A percentile compares a stretch with the other conserved stretches of the same genome.
Conservation (phyloP, 2,329 filamentous ascomycete genomes). For the Sporothrix inflata region DNA sequence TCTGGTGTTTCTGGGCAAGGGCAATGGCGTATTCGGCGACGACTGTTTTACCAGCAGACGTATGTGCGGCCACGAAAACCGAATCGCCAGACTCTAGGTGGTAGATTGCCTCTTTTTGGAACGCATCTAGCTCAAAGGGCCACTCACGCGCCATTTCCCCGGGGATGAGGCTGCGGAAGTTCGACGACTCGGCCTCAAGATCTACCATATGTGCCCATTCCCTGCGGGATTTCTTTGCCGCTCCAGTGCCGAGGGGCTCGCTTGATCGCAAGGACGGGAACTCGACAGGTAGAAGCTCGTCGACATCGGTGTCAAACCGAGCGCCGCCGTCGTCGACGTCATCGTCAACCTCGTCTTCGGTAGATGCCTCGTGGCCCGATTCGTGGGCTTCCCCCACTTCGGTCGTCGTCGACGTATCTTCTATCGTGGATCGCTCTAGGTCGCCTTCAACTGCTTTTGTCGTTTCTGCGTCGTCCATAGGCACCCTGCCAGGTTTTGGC, state of each 20-base stretch:
- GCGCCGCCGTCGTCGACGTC: constrained; percentile 52
- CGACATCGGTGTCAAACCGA: constrained; percentile 63
- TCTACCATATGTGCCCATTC: constrained; percentile 99
- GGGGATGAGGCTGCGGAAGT: constrained; percentile 89
- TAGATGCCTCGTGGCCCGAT: constrained; percentile 31
- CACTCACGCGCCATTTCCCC: constrained; percentile 89
- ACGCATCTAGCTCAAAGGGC: constrained; percentile 96
- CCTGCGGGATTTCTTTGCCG: constrained; percentile 72
- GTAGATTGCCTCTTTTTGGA: constrained; percentile 98
- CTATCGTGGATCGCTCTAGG: constrained; percentile 50
- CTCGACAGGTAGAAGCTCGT: constrained; percentile 85
- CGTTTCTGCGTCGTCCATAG: constrained; percentile 59
- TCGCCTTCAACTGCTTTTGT: constrained; percentile 71
- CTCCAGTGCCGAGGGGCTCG: constrained; percentile 71
- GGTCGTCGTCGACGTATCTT: constrained; percentile 10
- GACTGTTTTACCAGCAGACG: constrained; percentile 96
- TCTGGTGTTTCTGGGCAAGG: constrained; percentile 97
- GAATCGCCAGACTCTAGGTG: constrained; percentile 96
- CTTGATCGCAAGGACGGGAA: constrained; percentile 89
- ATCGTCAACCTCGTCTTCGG: constrained; percentile 26
- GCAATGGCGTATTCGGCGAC: constrained; percentile 98
- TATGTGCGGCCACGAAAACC: constrained; percentile 96
- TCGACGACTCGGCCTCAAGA: constrained; percentile 88
- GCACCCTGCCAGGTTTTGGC: constrained; percentile 45
- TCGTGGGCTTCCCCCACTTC: constrained; percentile 11